Conservation (phyloP, 176 grass and related monocot genomes). For the Bonia amplexicaulis region DNA sequence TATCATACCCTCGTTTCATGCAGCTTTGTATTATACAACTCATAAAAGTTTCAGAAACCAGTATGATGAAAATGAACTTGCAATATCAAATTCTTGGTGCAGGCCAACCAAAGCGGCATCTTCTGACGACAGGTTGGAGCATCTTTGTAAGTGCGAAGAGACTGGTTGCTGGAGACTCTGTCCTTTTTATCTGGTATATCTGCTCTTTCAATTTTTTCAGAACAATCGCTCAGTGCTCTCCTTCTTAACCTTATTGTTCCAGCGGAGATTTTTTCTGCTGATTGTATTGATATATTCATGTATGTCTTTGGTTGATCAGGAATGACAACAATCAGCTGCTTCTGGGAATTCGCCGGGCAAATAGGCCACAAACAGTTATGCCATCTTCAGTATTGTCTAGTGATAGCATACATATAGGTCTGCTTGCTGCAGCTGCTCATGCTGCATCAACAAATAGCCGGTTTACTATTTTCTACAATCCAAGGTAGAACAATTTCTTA, state of each 20-base stretch:
- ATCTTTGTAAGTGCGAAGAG: constrained; percentile 96
- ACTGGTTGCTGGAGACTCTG: constrained; percentile 94
- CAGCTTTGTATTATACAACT: not conserved
- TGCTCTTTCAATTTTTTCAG: not conserved
- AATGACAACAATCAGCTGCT: constrained; percentile 93
- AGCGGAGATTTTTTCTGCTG: not conserved
- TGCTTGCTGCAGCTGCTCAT: constrained; percentile 96
- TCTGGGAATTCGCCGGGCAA: constrained; percentile 86
- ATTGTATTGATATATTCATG: constrained; percentile 16
- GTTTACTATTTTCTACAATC: constrained; percentile 98
- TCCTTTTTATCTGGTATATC: constrained; percentile 92
- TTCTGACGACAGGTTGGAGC: constrained; percentile 94
- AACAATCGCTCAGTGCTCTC: not conserved
- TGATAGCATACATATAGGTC: constrained; percentile 98
- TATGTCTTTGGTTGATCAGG: constrained; percentile 48
- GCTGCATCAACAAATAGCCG: constrained; percentile 95
- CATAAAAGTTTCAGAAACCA: constrained; percentile 1
- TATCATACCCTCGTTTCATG: not conserved
- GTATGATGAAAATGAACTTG: constrained; percentile 6
- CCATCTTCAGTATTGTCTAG: constrained; percentile 96
- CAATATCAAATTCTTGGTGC: constrained; percentile 35
- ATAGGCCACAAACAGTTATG: constrained; percentile 80
- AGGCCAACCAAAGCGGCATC: constrained; percentile 98
- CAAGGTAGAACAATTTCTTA: constrained; percentile 54
- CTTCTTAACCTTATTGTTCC: not conserved